Base-by-base conservation (phyloP, 2,329 filamentous ascomycete genomes). In the Fusarium acutatum region DNA sequence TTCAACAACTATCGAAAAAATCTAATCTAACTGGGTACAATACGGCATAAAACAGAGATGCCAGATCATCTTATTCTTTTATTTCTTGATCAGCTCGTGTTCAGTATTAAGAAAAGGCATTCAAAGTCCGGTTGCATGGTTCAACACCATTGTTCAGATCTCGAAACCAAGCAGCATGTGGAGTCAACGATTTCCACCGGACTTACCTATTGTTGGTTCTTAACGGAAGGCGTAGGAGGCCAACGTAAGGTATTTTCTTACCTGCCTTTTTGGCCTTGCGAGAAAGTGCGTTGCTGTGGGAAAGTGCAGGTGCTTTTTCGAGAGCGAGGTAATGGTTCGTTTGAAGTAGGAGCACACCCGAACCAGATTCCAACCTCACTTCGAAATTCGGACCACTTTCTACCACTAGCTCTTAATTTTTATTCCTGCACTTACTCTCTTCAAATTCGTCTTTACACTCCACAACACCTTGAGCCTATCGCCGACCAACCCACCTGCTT, bases 321-420 rank as follows among this genome's bases (percentile, higher is more conserved):
- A 22, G 20, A 64, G 12, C 40, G 26, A 52, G 15, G 46, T 30
- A 24, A 34, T 26, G 15, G 35, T 28, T 47, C 26, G 32, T 59
- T 69, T 54, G 41, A 32, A 69, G 65, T 28, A 70, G 35, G 66
- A 69, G 66, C 40, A 26, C n/a, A 37, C 47, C 34, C 37, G n/a
- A 49, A 65, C 24, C 41, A 18, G 24, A 43, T 44, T 38, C 46
- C 30, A 37, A 53, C 52, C 22, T 49, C 49, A 28, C 52, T 24
- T 53, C 44, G 24, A 40, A 14, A 18, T 38, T 24, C 7, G 15
- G 11, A 28, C 26, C 32, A 28, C 26, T 20, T 17, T 38, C 28
- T 24, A 9, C 62, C 35, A 14, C 40, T 14, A 49, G 28, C n/a
- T 28, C 41, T 41, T 44, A 5, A 24, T 37, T 35, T 49, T 28